phyloP scores from a whole-genome alignment of 2,329 filamentous ascomycete species.

The Paramyrothecium sp. region DNA sequence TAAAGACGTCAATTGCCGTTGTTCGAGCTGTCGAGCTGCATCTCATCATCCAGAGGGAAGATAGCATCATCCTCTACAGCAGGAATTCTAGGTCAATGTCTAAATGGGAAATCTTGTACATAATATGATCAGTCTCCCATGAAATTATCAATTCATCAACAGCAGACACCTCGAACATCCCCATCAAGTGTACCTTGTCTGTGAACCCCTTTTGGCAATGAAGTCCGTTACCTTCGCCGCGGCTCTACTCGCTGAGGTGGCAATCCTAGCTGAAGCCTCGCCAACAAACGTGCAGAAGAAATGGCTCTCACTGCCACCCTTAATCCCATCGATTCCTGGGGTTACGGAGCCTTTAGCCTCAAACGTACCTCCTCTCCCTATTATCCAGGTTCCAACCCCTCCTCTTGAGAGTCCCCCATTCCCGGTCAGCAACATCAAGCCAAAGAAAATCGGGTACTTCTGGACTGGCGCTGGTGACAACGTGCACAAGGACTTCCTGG shows the following conservation, averaged over 20 bases:
- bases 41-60: neutral
- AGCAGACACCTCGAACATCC: neutral
- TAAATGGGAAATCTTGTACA: neutral
- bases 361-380: slow-evolving; percentile 52
- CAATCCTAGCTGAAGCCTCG: slow-evolving; percentile 11
- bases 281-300: slow-evolving; percentile 12
- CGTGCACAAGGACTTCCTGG: slow-evolving; percentile 57
- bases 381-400: slow-evolving; percentile 59
- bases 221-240: slow-evolving; percentile 4
- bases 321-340: slow-evolving; percentile 58
- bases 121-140: neutral
- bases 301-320: slow-evolving; percentile 44
- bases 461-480: slow-evolving; percentile 63
- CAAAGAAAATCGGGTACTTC: slow-evolving; percentile 66
- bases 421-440: slow-evolving; percentile 51
- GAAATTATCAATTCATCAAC: neutral
- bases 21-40: neutral
- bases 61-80: neutral
- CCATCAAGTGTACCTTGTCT: neutral
- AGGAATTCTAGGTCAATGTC: neutral
- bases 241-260: slow-evolving; percentile 14
- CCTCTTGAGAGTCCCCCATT: slow-evolving; percentile 54
- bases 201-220: neutral
- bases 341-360: slow-evolving; percentile 55
- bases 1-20: neutral